Evolutionary conservation across 2,329 filamentous ascomycete genomes (phyloP).

Genomic region (Botrytis byssoidea): DNA sequence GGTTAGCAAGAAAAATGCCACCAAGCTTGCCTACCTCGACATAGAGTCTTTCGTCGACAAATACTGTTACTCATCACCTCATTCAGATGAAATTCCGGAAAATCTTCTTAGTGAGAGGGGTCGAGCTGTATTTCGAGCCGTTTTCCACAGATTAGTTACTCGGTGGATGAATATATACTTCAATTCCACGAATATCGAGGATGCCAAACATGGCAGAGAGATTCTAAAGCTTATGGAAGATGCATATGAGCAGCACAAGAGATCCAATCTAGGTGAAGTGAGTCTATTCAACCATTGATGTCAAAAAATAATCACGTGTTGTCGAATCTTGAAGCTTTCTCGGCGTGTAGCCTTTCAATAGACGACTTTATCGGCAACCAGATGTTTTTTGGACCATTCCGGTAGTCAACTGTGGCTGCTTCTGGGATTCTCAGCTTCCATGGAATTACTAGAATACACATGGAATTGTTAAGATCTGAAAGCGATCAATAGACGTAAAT

Average conservation of each 20-base stretch:
- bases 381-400: background rate
- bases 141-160: background rate
- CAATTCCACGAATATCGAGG: background rate
- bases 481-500: background rate
- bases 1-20: background rate
- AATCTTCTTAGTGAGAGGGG: background rate
- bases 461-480: background rate
- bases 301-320: background rate
- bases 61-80: background rate
- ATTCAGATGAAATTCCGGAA: background rate
- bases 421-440: background rate
- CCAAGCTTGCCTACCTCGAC: background rate
- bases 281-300: background rate
- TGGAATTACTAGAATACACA: background rate
- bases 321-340: background rate
- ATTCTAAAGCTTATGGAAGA: background rate
- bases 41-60: background rate
- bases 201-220: background rate
- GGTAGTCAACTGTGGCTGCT: background rate
- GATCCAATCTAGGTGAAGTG: background rate
- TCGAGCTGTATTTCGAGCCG: background rate
- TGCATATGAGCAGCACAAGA: background rate
- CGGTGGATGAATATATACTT: background rate
- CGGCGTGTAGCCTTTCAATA: background rate
- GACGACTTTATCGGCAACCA: background rate